Base-by-base conservation (phyloP, 2,329 filamentous ascomycete genomes). In the Phoma sp. region DNA sequence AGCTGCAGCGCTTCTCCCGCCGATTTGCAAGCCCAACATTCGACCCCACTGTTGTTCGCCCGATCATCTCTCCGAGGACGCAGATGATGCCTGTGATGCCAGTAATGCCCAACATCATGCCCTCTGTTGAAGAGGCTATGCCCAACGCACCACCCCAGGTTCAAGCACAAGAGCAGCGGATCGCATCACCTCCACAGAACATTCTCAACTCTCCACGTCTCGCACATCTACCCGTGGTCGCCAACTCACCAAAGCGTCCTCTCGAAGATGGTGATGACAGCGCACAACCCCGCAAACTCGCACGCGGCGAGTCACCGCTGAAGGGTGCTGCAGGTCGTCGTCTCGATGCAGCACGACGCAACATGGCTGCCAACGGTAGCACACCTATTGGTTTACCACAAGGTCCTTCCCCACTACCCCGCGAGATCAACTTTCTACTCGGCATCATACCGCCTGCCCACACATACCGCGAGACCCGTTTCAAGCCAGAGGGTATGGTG, bases 321-420 rank as follows among this genome's bases (percentile, higher is more conserved):
- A 99, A 98, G 74, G 92, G 92, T 13, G 91, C 91, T 1, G 92
- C 94, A 33, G 91, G 92, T 24, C 88, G 93, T 51, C 88, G 93
- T 32, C 82, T 96, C 21, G 91, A 95, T 67, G 90, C 95, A 71
- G 88, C 91, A 60, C 82, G 82, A 54, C 77, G 81, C 40, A 77
- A 80, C 70, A 67, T 68, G 33, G 61, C 67, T 38, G 66, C 61
- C 24, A 63, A 63, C 21, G 66, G 66, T 19, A 68, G 63, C 51
- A 72, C 69, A 31, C 69, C 70, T 13, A 55, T 71, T 2, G 58
- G 61, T 4, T 51, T 39, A 25, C 63, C 27, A 15, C 51, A 66
- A 57, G 70, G 74, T 64, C 82, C 86, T 10, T 83, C 88, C 2
- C 87, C 90, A 0, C 82, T 97, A 33, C 91, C 94, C 25, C 86